Conservation (phyloP, 305 asterid genomes). For the Lippia alba region DNA sequence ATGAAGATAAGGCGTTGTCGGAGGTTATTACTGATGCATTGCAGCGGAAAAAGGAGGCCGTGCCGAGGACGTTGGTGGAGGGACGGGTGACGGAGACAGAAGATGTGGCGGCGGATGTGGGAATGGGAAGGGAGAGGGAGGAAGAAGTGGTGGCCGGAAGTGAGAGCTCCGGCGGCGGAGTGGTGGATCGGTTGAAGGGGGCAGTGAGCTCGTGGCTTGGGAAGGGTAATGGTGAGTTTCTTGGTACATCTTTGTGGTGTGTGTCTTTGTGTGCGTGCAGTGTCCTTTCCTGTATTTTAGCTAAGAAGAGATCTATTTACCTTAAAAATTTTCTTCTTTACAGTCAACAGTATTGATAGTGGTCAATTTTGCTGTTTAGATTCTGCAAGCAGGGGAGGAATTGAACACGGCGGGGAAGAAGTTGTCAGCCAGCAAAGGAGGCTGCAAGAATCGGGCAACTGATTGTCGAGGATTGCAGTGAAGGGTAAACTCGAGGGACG, state of each 20-base stretch:
- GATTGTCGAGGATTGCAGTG: neutral
- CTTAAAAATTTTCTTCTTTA: too few species aligned
- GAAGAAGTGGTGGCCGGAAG: constrained; percentile 38
- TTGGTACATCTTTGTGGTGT: neutral
- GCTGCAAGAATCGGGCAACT: constrained; percentile 13
- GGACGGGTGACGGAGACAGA: constrained; percentile 48
- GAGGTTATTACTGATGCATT: constrained; percentile 54
- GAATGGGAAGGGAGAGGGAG: constrained; percentile 49
- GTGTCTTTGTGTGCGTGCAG: too few species aligned
- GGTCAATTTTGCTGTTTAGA: too few species aligned
- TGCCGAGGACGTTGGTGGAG: constrained; percentile 20
- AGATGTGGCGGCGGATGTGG: constrained; percentile 44
- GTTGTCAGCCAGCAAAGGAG: neutral
- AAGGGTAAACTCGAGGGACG: too few species aligned
- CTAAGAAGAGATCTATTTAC: too few species aligned
- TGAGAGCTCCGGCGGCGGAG: constrained; percentile 45
- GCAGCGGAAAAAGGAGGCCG: constrained; percentile 44
- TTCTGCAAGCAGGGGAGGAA: neutral
- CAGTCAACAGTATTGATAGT: too few species aligned
- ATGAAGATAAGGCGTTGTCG: constrained; percentile 82
- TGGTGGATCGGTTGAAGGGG: constrained; percentile 57
- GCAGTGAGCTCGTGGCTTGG: constrained; percentile 69
- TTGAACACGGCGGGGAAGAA: neutral
- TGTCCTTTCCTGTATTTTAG: too few species aligned
- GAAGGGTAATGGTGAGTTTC: constrained; percentile 49